These are phyloP conservation scores for Elaeis guineensis DNA, from an alignment of 176 grass and related monocot genomes.

Conservation along the genomic window DNA sequence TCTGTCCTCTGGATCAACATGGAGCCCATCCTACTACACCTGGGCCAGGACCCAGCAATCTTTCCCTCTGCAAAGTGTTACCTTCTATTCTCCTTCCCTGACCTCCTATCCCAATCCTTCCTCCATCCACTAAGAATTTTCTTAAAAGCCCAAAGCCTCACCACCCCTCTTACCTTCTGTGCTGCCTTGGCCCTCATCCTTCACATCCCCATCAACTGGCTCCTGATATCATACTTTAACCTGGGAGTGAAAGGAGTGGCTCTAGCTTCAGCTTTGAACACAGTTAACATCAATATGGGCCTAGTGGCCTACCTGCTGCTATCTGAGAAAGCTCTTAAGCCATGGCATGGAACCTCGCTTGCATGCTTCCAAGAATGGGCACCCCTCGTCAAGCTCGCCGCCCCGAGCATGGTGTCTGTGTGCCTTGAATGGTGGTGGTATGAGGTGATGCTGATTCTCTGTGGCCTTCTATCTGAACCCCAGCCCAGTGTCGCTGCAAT, in stretches of 20 bases:
- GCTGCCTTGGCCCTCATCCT: slow-evolving; percentile 2
- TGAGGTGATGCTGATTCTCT: slow-evolving; percentile 12
- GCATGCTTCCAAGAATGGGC: neutral
- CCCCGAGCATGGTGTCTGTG: slow-evolving; percentile 2
- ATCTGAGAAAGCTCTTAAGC: neutral
- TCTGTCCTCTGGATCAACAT: slow-evolving; percentile 9
- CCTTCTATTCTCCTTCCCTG: slow-evolving; percentile 12
- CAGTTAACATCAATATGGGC: slow-evolving; percentile 7
- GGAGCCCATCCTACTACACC: neutral
- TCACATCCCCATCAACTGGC: slow-evolving; percentile 3
- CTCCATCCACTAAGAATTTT: slow-evolving; percentile 15
- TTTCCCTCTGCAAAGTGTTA: neutral
- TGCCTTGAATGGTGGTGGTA: slow-evolving; percentile 28
- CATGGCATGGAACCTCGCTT: slow-evolving; percentile 1
- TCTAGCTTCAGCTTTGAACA: slow-evolving; percentile 6
- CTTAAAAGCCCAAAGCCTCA: slow-evolving; percentile 3
- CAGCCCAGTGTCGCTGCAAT: slow-evolving; percentile 11
- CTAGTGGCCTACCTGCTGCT: neutral
- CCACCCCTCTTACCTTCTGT: slow-evolving; percentile 6
- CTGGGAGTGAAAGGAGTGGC: slow-evolving; percentile 8
- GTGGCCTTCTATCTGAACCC: slow-evolving; percentile 10
- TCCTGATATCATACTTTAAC: neutral
- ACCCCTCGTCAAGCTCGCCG: slow-evolving; percentile 1
- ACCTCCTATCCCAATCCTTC: slow-evolving; percentile 10
- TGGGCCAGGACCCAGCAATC: slow-evolving; percentile 8